Percentiles rank a stretch among this genome's conserved stretches.
Conservation (phyloP, 768 basidiomycete genomes). For the Tylopilus felleus region DNA sequence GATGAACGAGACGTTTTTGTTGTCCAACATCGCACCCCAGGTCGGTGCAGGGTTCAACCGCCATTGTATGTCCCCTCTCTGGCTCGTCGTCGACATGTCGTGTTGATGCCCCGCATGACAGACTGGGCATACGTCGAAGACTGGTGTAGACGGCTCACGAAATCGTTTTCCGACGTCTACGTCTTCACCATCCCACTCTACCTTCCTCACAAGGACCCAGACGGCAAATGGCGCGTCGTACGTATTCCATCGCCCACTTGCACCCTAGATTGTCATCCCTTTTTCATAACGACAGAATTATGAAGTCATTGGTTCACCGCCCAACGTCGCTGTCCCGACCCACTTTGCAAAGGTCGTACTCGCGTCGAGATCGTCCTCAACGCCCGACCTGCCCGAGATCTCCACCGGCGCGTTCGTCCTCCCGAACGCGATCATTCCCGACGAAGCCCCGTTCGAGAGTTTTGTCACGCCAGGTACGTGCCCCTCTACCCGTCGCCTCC, state of each 20-base stretch:
- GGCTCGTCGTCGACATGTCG: background rate
- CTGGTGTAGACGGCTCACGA: conserved; percentile 89
- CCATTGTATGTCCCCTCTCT: conserved; percentile 59
- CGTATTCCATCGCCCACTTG: conserved; percentile 36
- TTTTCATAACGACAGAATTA: conserved; percentile 52
- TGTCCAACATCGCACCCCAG: conserved; percentile 97
- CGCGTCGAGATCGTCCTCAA: conserved; percentile 69
- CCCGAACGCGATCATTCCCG: conserved; percentile 90
- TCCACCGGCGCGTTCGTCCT: conserved; percentile 93
- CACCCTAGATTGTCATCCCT: background rate
- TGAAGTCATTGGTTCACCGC: conserved; percentile 92
- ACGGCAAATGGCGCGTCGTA: conserved; percentile 96
- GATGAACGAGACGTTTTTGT: conserved; percentile 94
- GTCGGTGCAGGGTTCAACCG: conserved; percentile 97
- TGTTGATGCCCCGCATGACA: conserved; percentile 26
- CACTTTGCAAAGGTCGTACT: conserved; percentile 98
- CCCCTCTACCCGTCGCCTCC: conserved; percentile 3
- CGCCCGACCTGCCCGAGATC: conserved; percentile 68
- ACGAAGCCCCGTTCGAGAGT: conserved; percentile 71
- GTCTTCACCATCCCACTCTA: conserved; percentile 98
- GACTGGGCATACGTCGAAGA: conserved; percentile 98
- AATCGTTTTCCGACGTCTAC: conserved; percentile 90
- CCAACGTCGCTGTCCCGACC: conserved; percentile 90
- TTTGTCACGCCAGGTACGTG: conserved; percentile 77
- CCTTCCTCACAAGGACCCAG: conserved; percentile 76